Percentiles rank a stretch among this genome's conserved stretches.
phyloP scores from a whole-genome alignment of 2,329 filamentous ascomycete genomes.

The Sclerotinia glacialis region DNA sequence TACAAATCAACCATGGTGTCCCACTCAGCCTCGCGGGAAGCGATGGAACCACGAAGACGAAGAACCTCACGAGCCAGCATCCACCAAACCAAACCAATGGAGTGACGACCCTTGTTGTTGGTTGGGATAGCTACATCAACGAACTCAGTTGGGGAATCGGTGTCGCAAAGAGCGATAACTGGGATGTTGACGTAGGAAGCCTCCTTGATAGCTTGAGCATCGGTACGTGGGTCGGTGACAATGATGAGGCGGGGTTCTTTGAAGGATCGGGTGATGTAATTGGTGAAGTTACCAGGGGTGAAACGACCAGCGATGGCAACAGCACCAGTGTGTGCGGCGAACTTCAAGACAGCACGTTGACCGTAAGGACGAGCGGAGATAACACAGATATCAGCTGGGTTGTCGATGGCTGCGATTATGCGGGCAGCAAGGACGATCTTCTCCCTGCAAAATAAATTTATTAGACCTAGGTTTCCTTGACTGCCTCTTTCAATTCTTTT shows the following conservation, averaged over 20 bases:
- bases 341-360: conserved; percentile 99
- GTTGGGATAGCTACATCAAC: conserved; percentile 99
- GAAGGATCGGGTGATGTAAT: conserved; percentile 99
- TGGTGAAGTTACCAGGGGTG: conserved; percentile 99
- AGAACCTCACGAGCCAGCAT: conserved; percentile 99
- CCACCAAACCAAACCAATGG: conserved; percentile 99
- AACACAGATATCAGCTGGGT: conserved; percentile 98
- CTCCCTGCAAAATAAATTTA: conserved; percentile 71
- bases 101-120: conserved; percentile 99
- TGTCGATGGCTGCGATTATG: conserved; percentile 98
- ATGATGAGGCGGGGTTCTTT: conserved; percentile 99
- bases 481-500: neutral
- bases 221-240: conserved; percentile 98
- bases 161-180: conserved; percentile 98
- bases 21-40: conserved; percentile 94
- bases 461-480: conserved; percentile 99
- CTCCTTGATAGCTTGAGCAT: conserved; percentile 99
- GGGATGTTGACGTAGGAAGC: conserved; percentile 99
- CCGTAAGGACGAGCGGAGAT: conserved; percentile 99
- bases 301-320: conserved; percentile 98
- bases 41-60: conserved; percentile 94
- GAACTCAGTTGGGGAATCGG: conserved; percentile 98
- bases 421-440: conserved; percentile 99
- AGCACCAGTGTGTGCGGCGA: conserved; percentile 96
- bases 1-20: conserved; percentile 99